phyloP scores from a whole-genome alignment of 2,329 filamentous ascomycete species.

The Zelopaecilomyces penicillatus region DNA sequence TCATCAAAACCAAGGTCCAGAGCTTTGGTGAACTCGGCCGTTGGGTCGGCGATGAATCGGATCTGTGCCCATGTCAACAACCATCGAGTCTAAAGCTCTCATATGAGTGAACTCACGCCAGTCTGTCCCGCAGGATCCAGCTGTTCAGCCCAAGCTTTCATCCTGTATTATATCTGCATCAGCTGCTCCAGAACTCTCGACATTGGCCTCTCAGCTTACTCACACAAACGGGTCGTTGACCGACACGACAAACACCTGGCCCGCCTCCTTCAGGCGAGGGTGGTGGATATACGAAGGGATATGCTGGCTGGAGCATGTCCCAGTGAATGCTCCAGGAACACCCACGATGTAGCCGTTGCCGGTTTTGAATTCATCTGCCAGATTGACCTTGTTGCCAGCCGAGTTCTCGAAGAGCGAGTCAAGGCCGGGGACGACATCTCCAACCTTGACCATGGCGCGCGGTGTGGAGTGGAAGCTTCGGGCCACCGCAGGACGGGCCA shows the following conservation, averaged over 20 bases:
- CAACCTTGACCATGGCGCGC: conserved; percentile 59
- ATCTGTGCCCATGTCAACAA: conserved; percentile 43
- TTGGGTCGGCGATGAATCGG: conserved; percentile 80
- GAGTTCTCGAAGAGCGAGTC: conserved; percentile 74
- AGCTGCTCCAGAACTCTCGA: conserved; percentile 6
- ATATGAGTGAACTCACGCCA: conserved; percentile 52
- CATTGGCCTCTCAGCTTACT: conserved; percentile 24
- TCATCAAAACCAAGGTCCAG: conserved; percentile 79
- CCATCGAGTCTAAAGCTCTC: background rate
- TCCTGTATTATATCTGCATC: conserved; percentile 42
- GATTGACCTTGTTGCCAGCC: conserved; percentile 86
- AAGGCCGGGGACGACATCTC: conserved; percentile 70
- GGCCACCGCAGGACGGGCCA: conserved; percentile 19
- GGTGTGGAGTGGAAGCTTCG: conserved; percentile 57
- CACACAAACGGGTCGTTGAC: conserved; percentile 96
- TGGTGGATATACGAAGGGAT: conserved; percentile 82
- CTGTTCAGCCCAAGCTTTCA: conserved; percentile 78
- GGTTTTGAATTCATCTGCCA: conserved; percentile 64
- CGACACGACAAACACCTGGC: conserved; percentile 79
- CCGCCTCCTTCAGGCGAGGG: conserved; percentile 67
- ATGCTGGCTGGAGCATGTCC: conserved; percentile 54
- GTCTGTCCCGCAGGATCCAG: conserved; percentile 68
- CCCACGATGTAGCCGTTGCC: conserved; percentile 77
- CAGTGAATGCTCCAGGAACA: conserved; percentile 69
- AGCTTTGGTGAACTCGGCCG: conserved; percentile 70